Percentiles rank a stretch among this genome's conserved stretches.
Evolutionary conservation across 1,284 basidiomycete genomes (phyloP).

Genomic region (Melampsora americana): DNA sequence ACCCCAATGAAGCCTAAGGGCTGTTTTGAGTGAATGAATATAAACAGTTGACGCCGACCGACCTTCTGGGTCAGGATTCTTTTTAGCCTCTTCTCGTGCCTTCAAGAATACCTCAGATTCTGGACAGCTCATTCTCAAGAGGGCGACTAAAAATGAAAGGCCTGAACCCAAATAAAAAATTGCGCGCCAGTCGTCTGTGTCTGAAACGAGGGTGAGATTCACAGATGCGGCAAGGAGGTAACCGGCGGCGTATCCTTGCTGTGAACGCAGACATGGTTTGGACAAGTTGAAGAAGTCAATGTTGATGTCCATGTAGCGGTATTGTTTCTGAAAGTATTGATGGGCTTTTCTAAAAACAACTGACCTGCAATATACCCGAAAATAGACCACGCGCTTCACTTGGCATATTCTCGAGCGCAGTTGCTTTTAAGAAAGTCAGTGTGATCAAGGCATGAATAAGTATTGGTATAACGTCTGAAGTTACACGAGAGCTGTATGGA

Average conservation of each 20-base stretch:
- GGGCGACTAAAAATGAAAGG: slow-evolving; percentile 69
- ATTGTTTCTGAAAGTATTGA: neutral
- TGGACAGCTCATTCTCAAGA: slow-evolving; percentile 70
- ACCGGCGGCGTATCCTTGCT: slow-evolving; percentile 48
- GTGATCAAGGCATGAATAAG: slow-evolving; percentile 24
- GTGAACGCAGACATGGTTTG: neutral
- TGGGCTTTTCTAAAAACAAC: slow-evolving; percentile 50
- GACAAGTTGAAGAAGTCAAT: neutral
- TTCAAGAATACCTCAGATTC: slow-evolving; percentile 71
- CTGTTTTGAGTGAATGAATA: slow-evolving; percentile 57
- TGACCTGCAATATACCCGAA: slow-evolving; percentile 78
- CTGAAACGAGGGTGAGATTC: slow-evolving; percentile 47
- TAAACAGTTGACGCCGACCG: slow-evolving; percentile 23
- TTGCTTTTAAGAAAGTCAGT: slow-evolving; percentile 51
- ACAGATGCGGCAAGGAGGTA: slow-evolving; percentile 49
- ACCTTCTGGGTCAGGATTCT: slow-evolving; percentile 3
- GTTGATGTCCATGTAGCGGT: neutral
- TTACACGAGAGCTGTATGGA: neutral
- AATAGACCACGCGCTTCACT: slow-evolving; percentile 79
- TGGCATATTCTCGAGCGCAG: slow-evolving; percentile 84
- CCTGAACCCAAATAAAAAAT: slow-evolving; percentile 63
- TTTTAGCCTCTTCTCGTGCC: slow-evolving; percentile 58
- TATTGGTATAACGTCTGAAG: neutral
- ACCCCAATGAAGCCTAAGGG: slow-evolving; percentile 76
- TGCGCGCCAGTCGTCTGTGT: slow-evolving; percentile 56